Evolutionary conservation across 805 yeast genomes (phyloP), one percentile per base, ranked within the genome.

Genomic region (Candida argentea): DNA sequence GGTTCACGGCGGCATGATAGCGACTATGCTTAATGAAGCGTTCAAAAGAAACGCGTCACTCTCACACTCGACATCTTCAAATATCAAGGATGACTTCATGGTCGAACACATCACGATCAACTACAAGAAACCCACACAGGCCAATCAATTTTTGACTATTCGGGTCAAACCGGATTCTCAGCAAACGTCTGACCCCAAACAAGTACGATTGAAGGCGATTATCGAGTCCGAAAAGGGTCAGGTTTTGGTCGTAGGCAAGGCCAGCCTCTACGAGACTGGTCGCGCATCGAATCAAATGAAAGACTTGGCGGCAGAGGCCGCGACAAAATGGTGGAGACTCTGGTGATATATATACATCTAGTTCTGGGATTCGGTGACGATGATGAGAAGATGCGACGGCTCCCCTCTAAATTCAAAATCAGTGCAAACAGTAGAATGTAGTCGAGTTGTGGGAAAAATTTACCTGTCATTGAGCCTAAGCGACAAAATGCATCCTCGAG

Each of bases 1-100:
- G 12, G 68, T 84, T 3, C 96, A 86, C 47, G 96, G 96, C 3
- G 96, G 96, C 0, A 70, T 87, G 16, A 48, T 86, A 17, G 93
- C 87, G 6, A 76, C 93, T 0, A 57, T 86, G 1, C 55, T 85
- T 30, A 91, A 84, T 44, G 94, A 86, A 40, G 66, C 80, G 5
- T 67, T 77, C 55, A 75, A 76, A 38, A 64, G 76, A 29, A 59
- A 66, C 32, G 72, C 64, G 2, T 51, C 62, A 1, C 55, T 76
- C 23, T 47, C 61, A 31, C 29, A 40, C 35, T 20, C 46, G 36
- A 43, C 59, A 32, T 18, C 42, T 40, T 57, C 52, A 3, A 42
- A 43, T 40, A 50, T 43, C 35, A 65, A 65, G 13, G 70, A 65
- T 25, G 45, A 45, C 22, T 46, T 40, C 27, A 46, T 48, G 14